A percentile compares a stretch with the other conserved stretches of the same genome.
phyloP scores from a whole-genome alignment of 208 protist species.

The Kentomonas sorsogonicus region DNA sequence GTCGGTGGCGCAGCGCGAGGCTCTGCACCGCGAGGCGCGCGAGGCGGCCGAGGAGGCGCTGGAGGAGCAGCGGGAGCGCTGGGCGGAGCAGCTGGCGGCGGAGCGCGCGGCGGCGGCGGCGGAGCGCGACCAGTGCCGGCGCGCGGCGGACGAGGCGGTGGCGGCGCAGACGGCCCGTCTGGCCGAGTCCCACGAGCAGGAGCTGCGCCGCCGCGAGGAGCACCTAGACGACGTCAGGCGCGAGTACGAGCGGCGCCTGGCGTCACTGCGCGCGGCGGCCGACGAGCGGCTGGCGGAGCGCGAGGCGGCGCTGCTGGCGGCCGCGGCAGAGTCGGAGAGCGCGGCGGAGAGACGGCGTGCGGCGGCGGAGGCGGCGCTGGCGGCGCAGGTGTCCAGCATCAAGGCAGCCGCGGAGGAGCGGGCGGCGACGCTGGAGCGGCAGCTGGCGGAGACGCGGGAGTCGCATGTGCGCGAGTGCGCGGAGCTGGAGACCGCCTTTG shows the following conservation, averaged over 20 bases:
- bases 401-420: no score
- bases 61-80: slow-evolving; percentile 4
- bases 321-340: slow-evolving; percentile 2
- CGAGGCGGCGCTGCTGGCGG: background rate
- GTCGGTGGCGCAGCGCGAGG: slow-evolving; percentile 1
- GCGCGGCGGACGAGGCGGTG: slow-evolving; percentile 10
- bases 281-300: background rate
- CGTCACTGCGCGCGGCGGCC: background rate
- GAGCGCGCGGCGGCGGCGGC: background rate
- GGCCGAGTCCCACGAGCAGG: background rate
- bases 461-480: no score
- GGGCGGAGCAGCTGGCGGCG: slow-evolving; percentile 3
- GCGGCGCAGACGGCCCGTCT: slow-evolving; percentile 10
- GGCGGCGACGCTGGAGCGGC: no score
- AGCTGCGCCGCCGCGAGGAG: background rate
- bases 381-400: slow-evolving; percentile 9
- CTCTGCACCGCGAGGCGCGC: slow-evolving; percentile 14
- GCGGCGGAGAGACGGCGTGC: no score
- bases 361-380: slow-evolving; percentile 13
- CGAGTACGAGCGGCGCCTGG: background rate
- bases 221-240: background rate
- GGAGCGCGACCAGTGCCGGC: slow-evolving; percentile 5
- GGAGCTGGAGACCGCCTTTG: slow-evolving; percentile 7
- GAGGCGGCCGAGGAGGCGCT: slow-evolving; percentile 8
- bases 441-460: no score